A percentile compares a stretch with the other conserved stretches of the same genome.
phyloP scores from a whole-genome alignment of 805 yeast genomes.

The Metschnikowia dekortorum region DNA sequence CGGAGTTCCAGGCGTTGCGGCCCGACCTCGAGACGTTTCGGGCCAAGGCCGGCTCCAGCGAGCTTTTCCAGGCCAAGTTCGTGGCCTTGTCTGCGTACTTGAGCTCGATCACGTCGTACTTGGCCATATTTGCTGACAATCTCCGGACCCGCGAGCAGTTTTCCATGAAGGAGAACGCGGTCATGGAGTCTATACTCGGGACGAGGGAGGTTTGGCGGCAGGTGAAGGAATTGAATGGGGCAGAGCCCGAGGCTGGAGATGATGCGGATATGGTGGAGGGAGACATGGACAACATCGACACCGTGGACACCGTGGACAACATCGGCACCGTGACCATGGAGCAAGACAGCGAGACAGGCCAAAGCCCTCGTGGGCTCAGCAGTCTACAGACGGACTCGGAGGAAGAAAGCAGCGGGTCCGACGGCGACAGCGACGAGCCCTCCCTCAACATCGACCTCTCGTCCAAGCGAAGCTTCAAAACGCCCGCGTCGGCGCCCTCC shows the following conservation, averaged over 20 bases:
- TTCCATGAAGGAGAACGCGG: slow-evolving; percentile 77
- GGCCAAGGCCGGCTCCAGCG: slow-evolving; percentile 17
- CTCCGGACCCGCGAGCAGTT: slow-evolving; percentile 51
- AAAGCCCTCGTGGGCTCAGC: background rate
- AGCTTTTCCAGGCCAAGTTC: slow-evolving; percentile 45
- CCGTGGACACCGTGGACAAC: too few species aligned
- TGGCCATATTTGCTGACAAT: slow-evolving; percentile 65
- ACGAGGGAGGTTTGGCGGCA: slow-evolving; percentile 89
- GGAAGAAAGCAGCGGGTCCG: slow-evolving; percentile 16
- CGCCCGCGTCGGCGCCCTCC: slow-evolving; percentile 8
- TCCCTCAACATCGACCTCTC: slow-evolving; percentile 46
- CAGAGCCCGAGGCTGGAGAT: too few species aligned
- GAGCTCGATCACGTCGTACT: slow-evolving; percentile 73
- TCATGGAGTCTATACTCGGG: slow-evolving; percentile 81
- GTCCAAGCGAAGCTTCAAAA: slow-evolving; percentile 48
- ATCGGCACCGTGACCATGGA: background rate
- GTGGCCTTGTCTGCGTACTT: slow-evolving; percentile 75
- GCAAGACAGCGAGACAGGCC: too few species aligned
- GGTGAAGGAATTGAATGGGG: slow-evolving; percentile 42
- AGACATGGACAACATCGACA: background rate
- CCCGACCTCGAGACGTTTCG: slow-evolving; percentile 38
- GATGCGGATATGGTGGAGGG: background rate
- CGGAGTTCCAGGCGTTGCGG: slow-evolving; percentile 49
- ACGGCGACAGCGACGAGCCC: slow-evolving; percentile 9
- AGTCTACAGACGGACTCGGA: slow-evolving; percentile 16